Base-by-base conservation (phyloP, 495 filamentous ascomycete species). In the Tuber magnatum region DNA sequence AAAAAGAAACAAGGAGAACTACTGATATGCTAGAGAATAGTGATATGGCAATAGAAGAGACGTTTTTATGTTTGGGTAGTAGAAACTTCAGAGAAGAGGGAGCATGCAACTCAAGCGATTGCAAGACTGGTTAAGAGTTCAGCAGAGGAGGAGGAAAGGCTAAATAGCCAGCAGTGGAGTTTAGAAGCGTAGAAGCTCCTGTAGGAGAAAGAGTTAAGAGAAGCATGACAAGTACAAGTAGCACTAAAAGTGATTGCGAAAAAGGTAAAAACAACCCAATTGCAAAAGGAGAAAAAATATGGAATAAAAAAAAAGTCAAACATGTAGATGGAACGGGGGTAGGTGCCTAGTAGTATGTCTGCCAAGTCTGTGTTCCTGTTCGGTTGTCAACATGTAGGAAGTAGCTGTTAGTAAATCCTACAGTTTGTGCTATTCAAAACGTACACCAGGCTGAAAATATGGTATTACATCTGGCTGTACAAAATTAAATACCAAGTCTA, bases 21-120 rank as follows among this genome's bases (percentile, higher is more conserved):
- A 46, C 2, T 46, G 3, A 46, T 73, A 46, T 73, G 71, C 22
- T 40, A 46, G 46, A 46, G 44, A 7, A 73, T 73, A 28, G 40
- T 73, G 28, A 51, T 28, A 14, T 73, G 24, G 7, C 39, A 38
- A n/a, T 73, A 12, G n/a, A 14, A n/a, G n/a, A n/a, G n/a, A n/a
- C 48, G 10, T 24, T 73, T 68, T 69, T 22, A 68, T 73, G 39
- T 73, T 42, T 69, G n/a, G 28, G 4, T 7, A 32, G 28, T n/a
- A 41, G 48, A 73, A 16, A 32, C 72, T n/a, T 8, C 20, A 8
- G 28, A 32, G n/a, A n/a, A 73, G 22, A 28, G n/a, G 18, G 51
- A 41, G 9, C 3, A n/a, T 38, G 43, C 48, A n/a, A 51, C 28
- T 32, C 43, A 22, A 2, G 44, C 68, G 40, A 73, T 68, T 18